Evolutionary conservation across 1,284 basidiomycete species (phyloP).

Genomic region (Volvariella surrecta): DNA sequence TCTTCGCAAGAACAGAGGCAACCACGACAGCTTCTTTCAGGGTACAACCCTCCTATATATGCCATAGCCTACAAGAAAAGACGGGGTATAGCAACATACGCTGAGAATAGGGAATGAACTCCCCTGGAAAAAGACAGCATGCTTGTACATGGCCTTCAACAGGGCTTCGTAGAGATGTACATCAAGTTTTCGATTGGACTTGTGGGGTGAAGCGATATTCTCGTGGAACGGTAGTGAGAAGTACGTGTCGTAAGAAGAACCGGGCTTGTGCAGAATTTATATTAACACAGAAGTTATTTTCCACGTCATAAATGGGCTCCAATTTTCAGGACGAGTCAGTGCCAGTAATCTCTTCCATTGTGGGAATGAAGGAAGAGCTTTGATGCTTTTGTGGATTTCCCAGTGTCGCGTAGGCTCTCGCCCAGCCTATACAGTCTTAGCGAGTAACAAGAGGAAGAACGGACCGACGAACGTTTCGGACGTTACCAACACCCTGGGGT

Average conservation of each 20-base stretch:
- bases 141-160: constrained; percentile 42
- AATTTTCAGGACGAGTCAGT: constrained; percentile 52
- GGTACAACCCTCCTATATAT: constrained; percentile 52
- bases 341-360: constrained; percentile 30
- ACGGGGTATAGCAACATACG: constrained; percentile 23
- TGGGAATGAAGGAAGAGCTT: constrained; percentile 66
- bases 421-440: constrained; percentile 3
- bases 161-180: constrained; percentile 59
- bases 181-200: constrained; percentile 50
- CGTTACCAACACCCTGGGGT: no score
- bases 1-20: constrained; percentile 61
- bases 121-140: constrained; percentile 68
- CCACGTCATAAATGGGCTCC: constrained; percentile 69
- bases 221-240: constrained; percentile 66
- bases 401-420: constrained; percentile 3
- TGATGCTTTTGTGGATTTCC: constrained; percentile 66
- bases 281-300: constrained; percentile 73
- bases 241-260: constrained; percentile 64
- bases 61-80: constrained; percentile 52
- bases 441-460: no score
- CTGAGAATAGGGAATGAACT: constrained; percentile 29
- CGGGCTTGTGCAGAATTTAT: constrained; percentile 72
- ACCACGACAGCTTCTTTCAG: constrained; percentile 73
- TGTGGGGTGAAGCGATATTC: constrained; percentile 38
- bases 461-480: no score